phyloP scores from a whole-genome alignment of 192 early-diverging fungal species.

The Backusella australiensis region DNA sequence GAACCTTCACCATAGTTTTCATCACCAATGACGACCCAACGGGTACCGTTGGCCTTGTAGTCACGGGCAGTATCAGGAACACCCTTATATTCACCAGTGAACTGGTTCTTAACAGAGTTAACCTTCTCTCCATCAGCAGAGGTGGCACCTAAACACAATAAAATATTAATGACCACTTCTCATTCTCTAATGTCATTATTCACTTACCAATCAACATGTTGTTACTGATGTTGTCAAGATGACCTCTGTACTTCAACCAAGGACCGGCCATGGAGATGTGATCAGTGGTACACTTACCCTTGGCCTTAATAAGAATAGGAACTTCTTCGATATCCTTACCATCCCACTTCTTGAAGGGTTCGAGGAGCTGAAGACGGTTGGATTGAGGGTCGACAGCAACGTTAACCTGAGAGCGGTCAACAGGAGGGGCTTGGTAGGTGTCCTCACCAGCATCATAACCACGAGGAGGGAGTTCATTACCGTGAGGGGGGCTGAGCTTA shows the following conservation, averaged over 20 bases:
- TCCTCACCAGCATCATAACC: slow-evolving; percentile 94
- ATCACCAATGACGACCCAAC: slow-evolving; percentile 97
- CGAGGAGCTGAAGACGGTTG: slow-evolving; percentile 88
- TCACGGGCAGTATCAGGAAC: slow-evolving; percentile 93
- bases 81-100: slow-evolving; percentile 77
- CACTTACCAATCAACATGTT: slow-evolving; percentile 90
- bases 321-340: slow-evolving; percentile 81
- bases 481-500: slow-evolving; percentile 87
- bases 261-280: slow-evolving; percentile 95
- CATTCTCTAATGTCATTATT: not conserved
- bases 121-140: slow-evolving; percentile 84
- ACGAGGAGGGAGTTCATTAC: slow-evolving; percentile 82
- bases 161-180: not conserved
- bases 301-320: slow-evolving; percentile 92
- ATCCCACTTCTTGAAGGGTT: slow-evolving; percentile 87
- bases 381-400: slow-evolving; percentile 82
- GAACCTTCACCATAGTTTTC: slow-evolving; percentile 99
- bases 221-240: slow-evolving; percentile 98
- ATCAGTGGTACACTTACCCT: slow-evolving; percentile 99
- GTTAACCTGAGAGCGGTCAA: slow-evolving; percentile 69
- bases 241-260: slow-evolving; percentile 95
- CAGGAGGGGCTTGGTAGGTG: slow-evolving; percentile 94
- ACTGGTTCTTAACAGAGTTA: slow-evolving; percentile 72
- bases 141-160: slow-evolving; percentile 58
- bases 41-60: slow-evolving; percentile 85